phyloP scores from a whole-genome alignment of 2,329 filamentous ascomycete species.

The Trichoderma sp. region DNA sequence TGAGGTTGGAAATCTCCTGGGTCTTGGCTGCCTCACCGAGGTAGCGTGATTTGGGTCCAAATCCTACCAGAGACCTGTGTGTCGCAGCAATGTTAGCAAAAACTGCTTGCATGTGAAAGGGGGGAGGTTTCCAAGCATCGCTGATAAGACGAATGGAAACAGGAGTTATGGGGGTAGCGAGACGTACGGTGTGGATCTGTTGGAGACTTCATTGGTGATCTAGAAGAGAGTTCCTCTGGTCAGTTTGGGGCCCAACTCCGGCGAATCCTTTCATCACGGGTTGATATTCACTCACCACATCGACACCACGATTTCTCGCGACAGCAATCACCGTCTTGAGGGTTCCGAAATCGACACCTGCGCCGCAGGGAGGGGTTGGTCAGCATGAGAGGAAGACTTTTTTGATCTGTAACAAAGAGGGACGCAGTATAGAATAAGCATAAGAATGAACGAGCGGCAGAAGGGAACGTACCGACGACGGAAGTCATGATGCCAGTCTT shows the following conservation, averaged over 20 bases:
- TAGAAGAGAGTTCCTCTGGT: conserved; percentile 38
- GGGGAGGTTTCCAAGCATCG: background rate
- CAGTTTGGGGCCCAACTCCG: background rate
- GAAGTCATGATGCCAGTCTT: conserved; percentile 19
- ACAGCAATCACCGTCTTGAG: conserved; percentile 97
- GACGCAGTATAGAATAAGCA: conserved; percentile 17
- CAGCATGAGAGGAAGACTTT: conserved; percentile 14
- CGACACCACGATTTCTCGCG: conserved; percentile 96
- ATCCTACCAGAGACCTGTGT: conserved; percentile 85
- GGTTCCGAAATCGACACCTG: conserved; percentile 90
- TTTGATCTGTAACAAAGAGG: background rate
- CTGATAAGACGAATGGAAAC: background rate
- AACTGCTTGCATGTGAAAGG: conserved; percentile 19
- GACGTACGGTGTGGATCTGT: conserved; percentile 94
- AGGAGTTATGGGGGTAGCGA: background rate
- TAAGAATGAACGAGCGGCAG: conserved; percentile 4
- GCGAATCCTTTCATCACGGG: background rate
- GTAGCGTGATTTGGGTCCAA: conserved; percentile 90
- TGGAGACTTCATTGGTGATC: conserved; percentile 99
- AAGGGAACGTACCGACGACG: conserved; percentile 20
- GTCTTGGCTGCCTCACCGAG: conserved; percentile 96
- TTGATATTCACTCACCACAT: conserved; percentile 72
- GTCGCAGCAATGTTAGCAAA: conserved; percentile 6
- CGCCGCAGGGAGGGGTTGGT: conserved; percentile 20
- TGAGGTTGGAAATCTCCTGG: conserved; percentile 98